These are phyloP conservation scores for Hanseniaspora occidentalis DNA, from an alignment of 805 yeast genomes.

Conservation along the genomic window DNA sequence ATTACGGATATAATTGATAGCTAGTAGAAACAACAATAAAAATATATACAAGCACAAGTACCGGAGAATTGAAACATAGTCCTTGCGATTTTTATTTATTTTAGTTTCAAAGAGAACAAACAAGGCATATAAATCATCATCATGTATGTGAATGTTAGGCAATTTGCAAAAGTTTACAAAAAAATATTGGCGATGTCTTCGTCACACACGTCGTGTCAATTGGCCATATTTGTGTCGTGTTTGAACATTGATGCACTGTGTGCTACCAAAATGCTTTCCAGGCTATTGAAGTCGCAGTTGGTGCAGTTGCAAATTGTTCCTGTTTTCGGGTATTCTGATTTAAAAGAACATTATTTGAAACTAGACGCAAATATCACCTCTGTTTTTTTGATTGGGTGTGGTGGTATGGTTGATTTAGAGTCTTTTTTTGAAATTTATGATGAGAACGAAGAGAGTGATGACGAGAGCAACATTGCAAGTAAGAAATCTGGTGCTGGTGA, in stretches of 20 bases:
- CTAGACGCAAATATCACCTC: conserved; percentile 67
- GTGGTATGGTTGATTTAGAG: conserved; percentile 81
- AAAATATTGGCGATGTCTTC: conserved; percentile 59
- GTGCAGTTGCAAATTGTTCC: conserved; percentile 85
- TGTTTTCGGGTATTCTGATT: conserved; percentile 79
- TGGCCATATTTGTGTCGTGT: conserved; percentile 82
- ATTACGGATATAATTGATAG: no score
- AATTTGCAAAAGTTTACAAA: conserved; percentile 55
- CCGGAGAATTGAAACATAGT: no score
- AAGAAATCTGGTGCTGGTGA: no score
- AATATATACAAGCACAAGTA: no score
- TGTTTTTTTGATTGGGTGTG: conserved; percentile 80
- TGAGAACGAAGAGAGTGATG: conserved; percentile 33
- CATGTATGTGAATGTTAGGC: conserved; percentile 68
- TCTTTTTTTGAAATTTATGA: conserved; percentile 54
- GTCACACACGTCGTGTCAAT: conserved; percentile 85
- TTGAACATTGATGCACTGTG: conserved; percentile 86
- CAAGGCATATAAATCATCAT: background rate
- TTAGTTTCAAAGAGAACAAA: no score
- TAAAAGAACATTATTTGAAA: conserved; percentile 46
- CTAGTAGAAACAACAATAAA: no score
- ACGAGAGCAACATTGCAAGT: no score
- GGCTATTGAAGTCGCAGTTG: conserved; percentile 63
- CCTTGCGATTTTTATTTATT: no score
- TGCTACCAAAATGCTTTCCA: conserved; percentile 65